Percentiles rank a stretch among this genome's conserved stretches.
These are phyloP conservation scores for Russula abietina DNA, from an alignment of 768 basidiomycete genomes.

Conservation along the genomic window DNA sequence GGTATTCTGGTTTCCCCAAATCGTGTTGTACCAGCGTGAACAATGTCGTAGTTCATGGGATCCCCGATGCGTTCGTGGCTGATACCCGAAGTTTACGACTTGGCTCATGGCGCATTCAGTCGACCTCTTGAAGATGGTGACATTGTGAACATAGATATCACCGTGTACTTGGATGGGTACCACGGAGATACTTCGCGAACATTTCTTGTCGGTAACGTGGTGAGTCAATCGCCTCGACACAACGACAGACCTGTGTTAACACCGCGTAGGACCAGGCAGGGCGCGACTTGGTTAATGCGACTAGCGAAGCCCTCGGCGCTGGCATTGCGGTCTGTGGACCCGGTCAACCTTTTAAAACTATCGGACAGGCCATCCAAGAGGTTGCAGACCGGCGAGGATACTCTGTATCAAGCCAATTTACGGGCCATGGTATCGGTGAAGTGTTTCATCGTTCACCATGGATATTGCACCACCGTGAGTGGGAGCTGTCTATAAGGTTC, in stretches of 20 bases:
- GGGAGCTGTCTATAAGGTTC: background rate
- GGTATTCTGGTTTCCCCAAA: slow-evolving; percentile 67
- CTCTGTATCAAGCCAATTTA: slow-evolving; percentile 65
- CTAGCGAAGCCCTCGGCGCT: slow-evolving; percentile 56
- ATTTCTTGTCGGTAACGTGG: slow-evolving; percentile 75
- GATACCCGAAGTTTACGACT: background rate
- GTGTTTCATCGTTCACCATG: slow-evolving; percentile 78
- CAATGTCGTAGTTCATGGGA: slow-evolving; percentile 82
- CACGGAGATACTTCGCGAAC: slow-evolving; percentile 89
- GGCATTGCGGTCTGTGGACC: slow-evolving; percentile 76
- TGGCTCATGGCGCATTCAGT: slow-evolving; percentile 36
- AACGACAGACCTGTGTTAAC: background rate
- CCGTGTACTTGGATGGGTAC: slow-evolving; percentile 74
- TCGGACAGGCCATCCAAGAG: slow-evolving; percentile 65
- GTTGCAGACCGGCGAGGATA: slow-evolving; percentile 42
- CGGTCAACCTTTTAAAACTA: slow-evolving; percentile 57
- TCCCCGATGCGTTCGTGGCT: slow-evolving; percentile 76
- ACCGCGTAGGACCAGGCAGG: slow-evolving; percentile 60
- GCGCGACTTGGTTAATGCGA: slow-evolving; percentile 53
- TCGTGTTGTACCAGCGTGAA: slow-evolving; percentile 87
- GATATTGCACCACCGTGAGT: slow-evolving; percentile 72
- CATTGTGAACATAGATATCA: slow-evolving; percentile 85
- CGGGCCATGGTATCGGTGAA: slow-evolving; percentile 83
- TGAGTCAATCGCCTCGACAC: slow-evolving; percentile 32
- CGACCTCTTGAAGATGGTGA: slow-evolving; percentile 78